Conservation (phyloP, 805 yeast genomes). For the Metschnikowia shivogae region DNA sequence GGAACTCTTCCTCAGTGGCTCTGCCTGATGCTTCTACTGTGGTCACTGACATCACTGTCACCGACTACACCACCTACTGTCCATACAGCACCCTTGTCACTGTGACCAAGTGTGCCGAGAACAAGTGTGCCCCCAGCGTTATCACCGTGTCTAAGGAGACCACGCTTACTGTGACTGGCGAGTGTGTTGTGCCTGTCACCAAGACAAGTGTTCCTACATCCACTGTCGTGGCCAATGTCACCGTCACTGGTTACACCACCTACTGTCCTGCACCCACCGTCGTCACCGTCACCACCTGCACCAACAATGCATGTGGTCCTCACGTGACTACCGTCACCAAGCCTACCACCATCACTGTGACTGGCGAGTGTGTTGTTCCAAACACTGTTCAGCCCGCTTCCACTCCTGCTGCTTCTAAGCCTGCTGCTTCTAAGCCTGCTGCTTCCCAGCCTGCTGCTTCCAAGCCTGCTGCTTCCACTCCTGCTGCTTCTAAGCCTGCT, state of each 20-base stretch:
- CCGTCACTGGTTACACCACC: constrained; percentile 35
- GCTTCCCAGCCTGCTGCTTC: neutral
- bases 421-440: neutral
- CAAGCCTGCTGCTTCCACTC: neutral
- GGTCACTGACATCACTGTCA: constrained; percentile 30
- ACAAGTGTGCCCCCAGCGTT: constrained; percentile 22
- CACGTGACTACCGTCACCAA: constrained; percentile 24
- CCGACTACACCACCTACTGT: constrained; percentile 37
- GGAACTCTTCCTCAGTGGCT: neutral
- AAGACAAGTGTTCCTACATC: constrained; percentile 1
- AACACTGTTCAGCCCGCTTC: constrained; percentile 16
- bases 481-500: neutral
- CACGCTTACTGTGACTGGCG: constrained; percentile 33
- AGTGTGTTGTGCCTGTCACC: constrained; percentile 24
- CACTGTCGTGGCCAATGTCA: constrained; percentile 22
- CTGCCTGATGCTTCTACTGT: constrained; percentile 22
- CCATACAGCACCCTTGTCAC: constrained; percentile 33
- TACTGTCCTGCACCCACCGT: constrained; percentile 36
- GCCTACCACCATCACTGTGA: constrained; percentile 30
- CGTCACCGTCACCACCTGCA: constrained; percentile 31
- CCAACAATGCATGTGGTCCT: constrained; percentile 25
- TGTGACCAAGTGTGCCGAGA: constrained; percentile 28
- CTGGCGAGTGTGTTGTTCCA: constrained; percentile 30
- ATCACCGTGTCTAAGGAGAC: constrained; percentile 30
- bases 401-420: constrained; percentile 17